Conservation (phyloP, 176 grass and related monocot genomes). For the Tillandsia fasciculata region DNA sequence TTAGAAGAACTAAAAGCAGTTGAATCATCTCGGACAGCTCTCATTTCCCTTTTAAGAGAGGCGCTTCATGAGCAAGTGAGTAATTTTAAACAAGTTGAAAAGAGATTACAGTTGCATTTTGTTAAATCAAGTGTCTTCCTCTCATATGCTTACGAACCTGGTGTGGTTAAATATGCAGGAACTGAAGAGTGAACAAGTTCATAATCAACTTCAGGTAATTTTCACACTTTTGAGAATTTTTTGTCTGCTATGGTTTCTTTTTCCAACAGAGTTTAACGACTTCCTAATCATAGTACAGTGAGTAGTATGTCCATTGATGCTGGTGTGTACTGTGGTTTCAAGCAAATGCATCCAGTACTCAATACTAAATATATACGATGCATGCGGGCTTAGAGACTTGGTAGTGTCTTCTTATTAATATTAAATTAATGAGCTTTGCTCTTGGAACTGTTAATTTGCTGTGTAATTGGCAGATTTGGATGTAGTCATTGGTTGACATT, state of each 20-base stretch:
- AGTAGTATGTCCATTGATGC: neutral
- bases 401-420: no score
- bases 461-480: no score
- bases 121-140: conserved; percentile 3
- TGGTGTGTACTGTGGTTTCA: no score
- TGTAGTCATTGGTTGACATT: no score
- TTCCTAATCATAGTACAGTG: neutral
- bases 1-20: conserved; percentile 55
- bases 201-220: conserved; percentile 63
- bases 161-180: conserved; percentile 48
- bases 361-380: no score
- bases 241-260: neutral
- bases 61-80: conserved; percentile 73
- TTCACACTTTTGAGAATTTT: conserved; percentile 6
- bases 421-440: no score
- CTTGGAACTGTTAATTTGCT: no score
- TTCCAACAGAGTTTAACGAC: conserved; percentile 3
- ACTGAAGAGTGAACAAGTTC: conserved; percentile 44
- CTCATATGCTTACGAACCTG: conserved; percentile 9
- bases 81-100: conserved; percentile 2
- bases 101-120: neutral
- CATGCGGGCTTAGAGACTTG: no score
- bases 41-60: conserved; percentile 59
- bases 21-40: conserved; percentile 44
- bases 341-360: no score